A percentile compares a stretch with the other conserved stretches of the same genome.
These are phyloP conservation scores for Pleomassaria siparia DNA, from an alignment of 2,329 filamentous ascomycete species.

Conservation along the genomic window DNA sequence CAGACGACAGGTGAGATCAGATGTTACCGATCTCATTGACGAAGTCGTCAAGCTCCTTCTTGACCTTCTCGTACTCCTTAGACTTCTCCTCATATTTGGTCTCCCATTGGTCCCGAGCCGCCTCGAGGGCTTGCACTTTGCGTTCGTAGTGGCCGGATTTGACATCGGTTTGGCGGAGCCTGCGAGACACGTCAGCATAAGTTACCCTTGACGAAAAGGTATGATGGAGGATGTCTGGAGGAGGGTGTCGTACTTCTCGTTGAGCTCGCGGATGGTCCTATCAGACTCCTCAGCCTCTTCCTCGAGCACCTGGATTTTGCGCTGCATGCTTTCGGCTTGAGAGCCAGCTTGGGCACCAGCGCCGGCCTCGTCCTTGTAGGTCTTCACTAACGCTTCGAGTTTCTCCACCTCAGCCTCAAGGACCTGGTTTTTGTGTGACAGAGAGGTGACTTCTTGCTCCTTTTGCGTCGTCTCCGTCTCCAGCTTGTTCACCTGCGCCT, in stretches of 20 bases:
- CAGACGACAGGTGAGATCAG: conserved; percentile 53
- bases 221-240: not conserved
- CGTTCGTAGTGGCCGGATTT: conserved; percentile 99
- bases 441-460: conserved; percentile 96
- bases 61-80: conserved; percentile 78
- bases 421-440: conserved; percentile 91
- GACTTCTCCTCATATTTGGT: conserved; percentile 96
- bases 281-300: conserved; percentile 97
- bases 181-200: conserved; percentile 46
- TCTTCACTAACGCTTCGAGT: conserved; percentile 79
- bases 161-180: conserved; percentile 97
- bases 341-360: conserved; percentile 80
- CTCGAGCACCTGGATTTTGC: conserved; percentile 93
- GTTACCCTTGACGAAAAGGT: conserved; percentile 2
- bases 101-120: conserved; percentile 92
- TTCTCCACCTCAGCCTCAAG: conserved; percentile 92
- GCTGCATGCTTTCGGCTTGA: conserved; percentile 88
- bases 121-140: conserved; percentile 96
- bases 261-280: conserved; percentile 93
- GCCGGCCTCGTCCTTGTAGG: conserved; percentile 82
- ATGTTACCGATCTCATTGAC: conserved; percentile 92
- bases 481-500: conserved; percentile 81
- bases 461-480: conserved; percentile 95
- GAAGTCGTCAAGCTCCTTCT: conserved; percentile 92
- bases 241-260: conserved; percentile 80